A percentile compares a stretch with the other conserved stretches of the same genome.
These are phyloP conservation scores for Didymella pomorum DNA, from an alignment of 2,329 filamentous ascomycete species.

Conservation along the genomic window DNA sequence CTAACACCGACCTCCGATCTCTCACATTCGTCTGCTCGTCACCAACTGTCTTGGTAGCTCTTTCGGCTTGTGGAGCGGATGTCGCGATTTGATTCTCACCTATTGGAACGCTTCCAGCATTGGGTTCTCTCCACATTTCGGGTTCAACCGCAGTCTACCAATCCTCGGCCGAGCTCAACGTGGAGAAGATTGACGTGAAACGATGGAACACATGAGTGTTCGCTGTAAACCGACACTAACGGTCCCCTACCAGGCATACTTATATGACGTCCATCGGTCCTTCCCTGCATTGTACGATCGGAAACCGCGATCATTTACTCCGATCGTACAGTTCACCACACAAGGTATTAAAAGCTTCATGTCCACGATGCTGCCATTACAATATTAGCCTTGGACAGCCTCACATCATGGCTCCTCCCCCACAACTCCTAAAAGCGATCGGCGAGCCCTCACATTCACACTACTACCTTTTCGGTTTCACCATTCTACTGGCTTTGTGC, in stretches of 20 bases:
- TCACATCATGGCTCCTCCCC: background rate
- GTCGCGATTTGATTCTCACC: background rate
- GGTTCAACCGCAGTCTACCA: background rate
- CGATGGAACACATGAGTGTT: no score
- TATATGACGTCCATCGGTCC: background rate
- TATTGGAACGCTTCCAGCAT: background rate
- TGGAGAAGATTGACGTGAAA: background rate
- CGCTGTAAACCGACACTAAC: background rate
- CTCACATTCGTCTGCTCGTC: background rate
- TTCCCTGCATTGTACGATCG: background rate
- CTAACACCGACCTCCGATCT: background rate
- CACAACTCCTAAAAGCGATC: background rate
- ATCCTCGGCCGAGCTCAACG: background rate
- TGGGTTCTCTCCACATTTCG: background rate
- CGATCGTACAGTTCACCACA: background rate
- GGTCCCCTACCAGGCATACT: background rate
- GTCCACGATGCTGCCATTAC: background rate
- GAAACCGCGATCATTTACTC: background rate
- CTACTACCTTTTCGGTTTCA: background rate
- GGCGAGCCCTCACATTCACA: background rate
- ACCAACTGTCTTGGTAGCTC: background rate
- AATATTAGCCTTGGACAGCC: background rate
- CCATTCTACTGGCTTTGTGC: background rate
- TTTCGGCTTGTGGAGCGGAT: background rate
- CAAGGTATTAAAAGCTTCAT: conserved; percentile 1